A percentile compares a stretch with the other conserved stretches of the same genome.
Evolutionary conservation across 192 early-diverging fungal species (phyloP).

Genomic region (Lobosporangium transversale): DNA sequence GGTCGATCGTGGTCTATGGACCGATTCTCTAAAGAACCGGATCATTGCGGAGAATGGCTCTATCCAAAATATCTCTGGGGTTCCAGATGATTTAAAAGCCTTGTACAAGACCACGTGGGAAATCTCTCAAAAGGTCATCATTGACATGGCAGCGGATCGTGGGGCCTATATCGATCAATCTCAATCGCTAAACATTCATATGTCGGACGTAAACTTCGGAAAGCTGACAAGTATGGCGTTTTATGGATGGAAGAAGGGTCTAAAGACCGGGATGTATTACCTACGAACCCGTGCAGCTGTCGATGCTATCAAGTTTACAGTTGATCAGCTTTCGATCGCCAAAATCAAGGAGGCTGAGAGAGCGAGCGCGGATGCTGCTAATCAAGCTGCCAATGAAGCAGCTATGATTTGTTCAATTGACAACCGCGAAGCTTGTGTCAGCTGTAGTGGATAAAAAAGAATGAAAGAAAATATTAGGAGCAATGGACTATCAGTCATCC

Average conservation of each 20-base stretch:
- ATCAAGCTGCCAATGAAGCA: slow-evolving; percentile 66
- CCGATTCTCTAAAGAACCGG: slow-evolving; percentile 91
- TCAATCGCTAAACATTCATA: slow-evolving; percentile 94
- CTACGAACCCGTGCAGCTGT: slow-evolving; percentile 92
- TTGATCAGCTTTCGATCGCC: slow-evolving; percentile 83
- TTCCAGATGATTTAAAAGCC: slow-evolving; percentile 87
- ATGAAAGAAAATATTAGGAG: not conserved
- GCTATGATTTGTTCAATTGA: slow-evolving; percentile 90
- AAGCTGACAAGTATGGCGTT: slow-evolving; percentile 98
- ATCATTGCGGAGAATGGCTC: slow-evolving; percentile 94
- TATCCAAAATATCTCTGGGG: slow-evolving; percentile 76
- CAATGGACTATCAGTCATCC: not conserved
- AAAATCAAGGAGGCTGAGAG: slow-evolving; percentile 52
- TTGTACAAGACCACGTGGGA: slow-evolving; percentile 99
- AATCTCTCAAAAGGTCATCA: slow-evolving; percentile 83
- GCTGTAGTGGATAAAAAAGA: slow-evolving; percentile 76
- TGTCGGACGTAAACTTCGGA: slow-evolving; percentile 91
- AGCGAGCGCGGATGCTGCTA: too few species aligned
- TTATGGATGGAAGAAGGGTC: slow-evolving; percentile 96
- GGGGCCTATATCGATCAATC: slow-evolving; percentile 98
- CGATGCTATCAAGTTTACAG: slow-evolving; percentile 98
- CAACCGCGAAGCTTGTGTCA: slow-evolving; percentile 91
- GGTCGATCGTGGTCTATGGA: slow-evolving; percentile 91
- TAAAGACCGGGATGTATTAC: slow-evolving; percentile 99
- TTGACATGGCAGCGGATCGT: slow-evolving; percentile 97